Evolutionary conservation across 495 filamentous ascomycete species (phyloP).

Genomic region (Xylaria sp.): DNA sequence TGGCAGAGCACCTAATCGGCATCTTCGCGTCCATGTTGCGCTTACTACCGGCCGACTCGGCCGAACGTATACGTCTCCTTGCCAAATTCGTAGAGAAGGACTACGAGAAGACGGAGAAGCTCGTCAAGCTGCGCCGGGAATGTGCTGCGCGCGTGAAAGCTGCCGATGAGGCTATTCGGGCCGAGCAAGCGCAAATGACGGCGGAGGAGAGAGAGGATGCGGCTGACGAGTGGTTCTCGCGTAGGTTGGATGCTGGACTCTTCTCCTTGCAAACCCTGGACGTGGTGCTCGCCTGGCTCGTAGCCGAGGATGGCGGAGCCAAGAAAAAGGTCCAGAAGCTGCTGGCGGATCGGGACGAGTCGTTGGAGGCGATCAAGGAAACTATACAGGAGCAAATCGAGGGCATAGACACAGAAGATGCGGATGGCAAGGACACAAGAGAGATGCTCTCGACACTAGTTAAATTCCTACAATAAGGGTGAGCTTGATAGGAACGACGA

Average conservation of each 20-base stretch:
- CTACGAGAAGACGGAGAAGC: constrained; percentile 79
- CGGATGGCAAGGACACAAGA: constrained; percentile 62
- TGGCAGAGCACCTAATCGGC: constrained; percentile 84
- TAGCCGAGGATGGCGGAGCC: constrained; percentile 88
- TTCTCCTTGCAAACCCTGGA: constrained; percentile 88
- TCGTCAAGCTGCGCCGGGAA: constrained; percentile 73
- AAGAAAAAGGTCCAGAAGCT: constrained; percentile 67
- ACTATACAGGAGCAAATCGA: constrained; percentile 76
- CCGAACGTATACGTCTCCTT: constrained; percentile 79
- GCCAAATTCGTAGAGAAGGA: constrained; percentile 97
- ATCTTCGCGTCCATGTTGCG: constrained; percentile 88
- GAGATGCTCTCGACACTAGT: constrained; percentile 76
- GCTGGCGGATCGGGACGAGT: constrained; percentile 72
- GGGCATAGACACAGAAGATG: constrained; percentile 63
- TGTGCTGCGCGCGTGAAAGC: constrained; percentile 69
- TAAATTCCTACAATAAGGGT: constrained; percentile 59
- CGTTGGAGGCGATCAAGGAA: constrained; percentile 62
- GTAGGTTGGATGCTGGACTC: constrained; percentile 84
- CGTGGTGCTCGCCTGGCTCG: constrained; percentile 87
- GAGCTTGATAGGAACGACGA: constrained; percentile 32
- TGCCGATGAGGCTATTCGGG: constrained; percentile 71
- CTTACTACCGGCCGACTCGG: constrained; percentile 76
- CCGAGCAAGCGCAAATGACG: constrained; percentile 56
- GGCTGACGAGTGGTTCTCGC: constrained; percentile 74
- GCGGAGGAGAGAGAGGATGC: constrained; percentile 68